Conservation (phyloP, 2,329 filamentous ascomycete species). For the Trichoderma simmonsii region DNA sequence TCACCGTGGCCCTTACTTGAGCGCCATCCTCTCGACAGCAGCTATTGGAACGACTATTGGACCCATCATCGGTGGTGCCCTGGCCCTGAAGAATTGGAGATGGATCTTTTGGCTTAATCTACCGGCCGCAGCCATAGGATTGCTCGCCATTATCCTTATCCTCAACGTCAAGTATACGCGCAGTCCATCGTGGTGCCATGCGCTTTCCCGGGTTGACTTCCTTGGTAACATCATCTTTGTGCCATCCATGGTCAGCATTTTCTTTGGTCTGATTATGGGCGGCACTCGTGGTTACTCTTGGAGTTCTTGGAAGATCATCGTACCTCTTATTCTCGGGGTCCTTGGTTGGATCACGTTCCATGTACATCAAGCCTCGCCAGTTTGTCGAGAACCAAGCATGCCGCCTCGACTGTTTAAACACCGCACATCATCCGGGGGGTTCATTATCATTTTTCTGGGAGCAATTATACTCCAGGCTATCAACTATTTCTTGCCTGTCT, state of each 20-base stretch:
- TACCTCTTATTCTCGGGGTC: slow-evolving; percentile 41
- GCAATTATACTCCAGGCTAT: slow-evolving; percentile 24
- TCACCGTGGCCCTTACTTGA: slow-evolving; percentile 43
- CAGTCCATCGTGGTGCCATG: slow-evolving; percentile 5
- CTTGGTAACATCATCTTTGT: slow-evolving; percentile 40
- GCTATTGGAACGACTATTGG: slow-evolving; percentile 36
- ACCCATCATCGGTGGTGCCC: slow-evolving; percentile 32
- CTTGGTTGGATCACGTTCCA: slow-evolving; percentile 28
- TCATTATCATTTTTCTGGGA: slow-evolving; percentile 32
- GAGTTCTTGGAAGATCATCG: slow-evolving; percentile 35
- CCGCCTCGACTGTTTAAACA: slow-evolving; percentile 20
- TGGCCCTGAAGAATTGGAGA: slow-evolving; percentile 37
- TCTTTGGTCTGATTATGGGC: slow-evolving; percentile 38
- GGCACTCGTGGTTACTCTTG: slow-evolving; percentile 39
- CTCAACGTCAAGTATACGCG: slow-evolving; percentile 33
- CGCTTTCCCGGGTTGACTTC: slow-evolving; percentile 37
- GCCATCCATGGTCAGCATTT: slow-evolving; percentile 29
- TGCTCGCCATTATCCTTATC: slow-evolving; percentile 27
- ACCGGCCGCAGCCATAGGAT: slow-evolving; percentile 32
- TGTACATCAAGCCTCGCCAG: slow-evolving; percentile 8
- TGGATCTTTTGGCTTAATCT: slow-evolving; percentile 48
- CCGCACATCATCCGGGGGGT: slow-evolving; percentile 26
- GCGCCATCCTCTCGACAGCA: slow-evolving; percentile 32
- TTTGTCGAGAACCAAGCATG: slow-evolving; percentile 19
- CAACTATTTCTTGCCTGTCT: slow-evolving; percentile 45